Base-by-base conservation (phyloP, 306 rosid genomes). In the Cyamopsis tetragonoloba region DNA sequence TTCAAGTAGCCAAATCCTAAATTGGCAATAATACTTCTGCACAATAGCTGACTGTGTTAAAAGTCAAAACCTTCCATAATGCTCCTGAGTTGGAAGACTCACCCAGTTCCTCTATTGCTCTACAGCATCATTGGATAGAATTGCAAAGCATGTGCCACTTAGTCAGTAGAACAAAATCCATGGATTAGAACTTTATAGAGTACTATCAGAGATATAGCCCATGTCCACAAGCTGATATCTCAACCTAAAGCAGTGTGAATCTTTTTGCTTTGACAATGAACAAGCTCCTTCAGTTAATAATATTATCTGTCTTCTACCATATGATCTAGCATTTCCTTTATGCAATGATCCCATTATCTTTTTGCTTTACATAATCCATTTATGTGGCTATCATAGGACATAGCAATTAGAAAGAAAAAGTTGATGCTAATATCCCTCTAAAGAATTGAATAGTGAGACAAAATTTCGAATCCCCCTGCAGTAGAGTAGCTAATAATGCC, bases 291-390 rank as follows among this genome's bases (percentile, higher is more conserved):
- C 5, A n/a, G n/a, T n/a, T n/a, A n/a, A n/a, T 19, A 76, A 86
- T 78, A 73, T 83, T 28, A 68, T 83, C 89, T 12, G 80, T 85
- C 68, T 80, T 77, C 85, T 70, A 78, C 28, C 86, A 83, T 51
- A n/a, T n/a, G n/a, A n/a, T n/a, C n/a, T n/a, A n/a, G 58, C 89
- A 83, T 86, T 81, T 82, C 89, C 76, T 71, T 77, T 65, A 82
- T 56, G 68, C 46, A 82, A 57, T 49, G 46, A 66, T 86, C 82
- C 27, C 68, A 49, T 61, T 68, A 86, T 77, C 82, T 73, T 78
- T 79, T 77, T 9, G 66, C 87, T 73, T 70, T 84, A n/a, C 22
- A 26, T 6, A 26, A 13, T 27, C 37, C 18, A 39, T 39, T 39
- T 14, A 14, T 56, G 18, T 15, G 67, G n/a, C 37, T 61, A 31